Percentiles rank a stretch among this genome's conserved stretches.
Conservation (phyloP, 2,329 filamentous ascomycete species). For the Geoglossum cookeanum region DNA sequence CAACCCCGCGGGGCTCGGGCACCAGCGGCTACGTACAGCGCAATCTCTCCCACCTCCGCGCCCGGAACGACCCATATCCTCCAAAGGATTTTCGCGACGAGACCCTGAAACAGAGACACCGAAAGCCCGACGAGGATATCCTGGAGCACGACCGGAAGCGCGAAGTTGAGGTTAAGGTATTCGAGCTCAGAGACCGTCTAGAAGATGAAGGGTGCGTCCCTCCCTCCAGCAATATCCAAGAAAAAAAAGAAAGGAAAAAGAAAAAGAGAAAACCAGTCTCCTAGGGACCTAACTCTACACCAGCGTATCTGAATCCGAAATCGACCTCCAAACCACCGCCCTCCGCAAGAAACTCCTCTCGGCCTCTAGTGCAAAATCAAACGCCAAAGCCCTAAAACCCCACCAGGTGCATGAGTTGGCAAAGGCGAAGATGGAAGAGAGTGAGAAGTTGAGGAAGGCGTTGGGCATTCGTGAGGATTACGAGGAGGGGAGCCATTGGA, state of each 20-base stretch:
- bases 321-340: slow-evolving; percentile 54
- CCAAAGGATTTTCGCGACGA: slow-evolving; percentile 37
- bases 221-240: background rate
- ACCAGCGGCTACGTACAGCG: slow-evolving; percentile 96
- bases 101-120: slow-evolving; percentile 51
- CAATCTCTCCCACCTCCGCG: slow-evolving; percentile 74
- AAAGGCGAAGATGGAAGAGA: slow-evolving; percentile 90
- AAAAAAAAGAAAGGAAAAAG: too few relatives aligned
- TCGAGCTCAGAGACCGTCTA: slow-evolving; percentile 75
- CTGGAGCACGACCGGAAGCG: slow-evolving; percentile 86
- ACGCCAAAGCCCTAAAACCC: slow-evolving; percentile 48
- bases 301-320: slow-evolving; percentile 64
- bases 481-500: slow-evolving; percentile 73
- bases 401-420: slow-evolving; percentile 95
- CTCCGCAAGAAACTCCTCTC: slow-evolving; percentile 43
- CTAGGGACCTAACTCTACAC: slow-evolving; percentile 1
- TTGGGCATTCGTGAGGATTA: slow-evolving; percentile 75
- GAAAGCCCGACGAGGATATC: slow-evolving; percentile 80
- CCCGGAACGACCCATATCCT: slow-evolving; percentile 70
- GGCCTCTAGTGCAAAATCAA: slow-evolving; percentile 27
- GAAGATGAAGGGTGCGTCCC: slow-evolving; percentile 61
- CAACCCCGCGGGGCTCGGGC: slow-evolving; percentile 82
- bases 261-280: too few relatives aligned
- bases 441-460: slow-evolving; percentile 67
- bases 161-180: slow-evolving; percentile 80